Base-by-base conservation (phyloP, 768 basidiomycete genomes). In the Collybia sordida region DNA sequence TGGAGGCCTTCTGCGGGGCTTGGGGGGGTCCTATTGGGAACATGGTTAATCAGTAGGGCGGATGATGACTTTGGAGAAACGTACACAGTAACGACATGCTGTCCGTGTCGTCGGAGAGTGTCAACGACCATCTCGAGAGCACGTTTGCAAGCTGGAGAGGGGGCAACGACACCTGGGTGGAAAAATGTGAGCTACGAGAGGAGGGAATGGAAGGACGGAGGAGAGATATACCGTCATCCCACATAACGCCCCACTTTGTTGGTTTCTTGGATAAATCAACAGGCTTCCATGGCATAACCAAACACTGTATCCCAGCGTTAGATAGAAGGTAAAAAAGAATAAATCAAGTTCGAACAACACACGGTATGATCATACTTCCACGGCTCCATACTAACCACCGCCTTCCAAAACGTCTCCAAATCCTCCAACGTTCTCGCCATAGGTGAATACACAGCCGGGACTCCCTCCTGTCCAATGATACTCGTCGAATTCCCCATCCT, bases 321-420 rank as follows among this genome's bases (percentile, higher is more conserved):
- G n/a, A 31, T 45, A 17, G 34, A 24, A 64, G 58, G 45, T 57
- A n/a, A 60, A 42, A 18, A 62, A 66, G 1, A 54, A 59, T 49
- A 27, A 19, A n/a, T 37, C 9, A 7, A 42, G 48, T 11, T 21
- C 19, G 6, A 47, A 38, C n/a, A 14, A 14, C 3, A 51, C 66
- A 78, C 77, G 17, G 74, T 66, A 47, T 75, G 74, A 59, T 86
- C 86, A 52, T 86, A 85, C 12, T 73, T 71, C 83, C 84, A 86
- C 23, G 85, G 82, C 27, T 74, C 69, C 81, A 83, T 85, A 42
- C 69, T 67, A 47, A 85, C 70, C 1, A 87, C 64, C 3, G 79
- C 77, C 47, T 74, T 75, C 83, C 82, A 87, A 59, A 86, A 79
- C 17, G 78, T 77, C 57, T 81, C 80, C 22, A 88, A 66, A 61